Percentiles rank a stretch among this genome's conserved stretches.
These are phyloP conservation scores for Entelexis paramagnoliae DNA, from an alignment of 1,139 yeast genomes.

Conservation along the genomic window DNA sequence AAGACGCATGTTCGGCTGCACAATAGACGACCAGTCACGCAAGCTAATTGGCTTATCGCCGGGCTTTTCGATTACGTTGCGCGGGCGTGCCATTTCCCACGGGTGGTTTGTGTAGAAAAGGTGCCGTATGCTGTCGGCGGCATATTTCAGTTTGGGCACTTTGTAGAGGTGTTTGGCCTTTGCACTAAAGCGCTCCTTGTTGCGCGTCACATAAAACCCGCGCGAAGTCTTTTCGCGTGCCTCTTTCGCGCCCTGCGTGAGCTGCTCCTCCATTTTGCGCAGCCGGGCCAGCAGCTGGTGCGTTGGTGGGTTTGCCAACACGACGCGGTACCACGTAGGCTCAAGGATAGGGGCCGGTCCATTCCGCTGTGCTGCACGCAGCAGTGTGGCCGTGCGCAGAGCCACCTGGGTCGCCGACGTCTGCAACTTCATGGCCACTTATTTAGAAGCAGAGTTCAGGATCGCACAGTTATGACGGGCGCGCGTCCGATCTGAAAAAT, in stretches of 20 bases:
- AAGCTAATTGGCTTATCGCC: conserved; percentile 42
- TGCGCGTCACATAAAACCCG: conserved; percentile 23
- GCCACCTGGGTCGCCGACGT: conserved; percentile 59
- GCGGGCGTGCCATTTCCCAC: conserved; percentile 96
- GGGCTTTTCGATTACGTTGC: conserved; percentile 60
- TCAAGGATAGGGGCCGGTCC: conserved; percentile 35
- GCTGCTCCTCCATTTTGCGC: conserved; percentile 15
- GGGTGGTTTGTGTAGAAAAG: conserved; percentile 89
- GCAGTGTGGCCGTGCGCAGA: conserved; percentile 63
- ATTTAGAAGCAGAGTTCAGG: neutral
- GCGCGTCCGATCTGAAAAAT: conserved; percentile 3
- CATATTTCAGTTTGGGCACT: conserved; percentile 54
- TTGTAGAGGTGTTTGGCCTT: conserved; percentile 38
- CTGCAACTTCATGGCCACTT: conserved; percentile 49
- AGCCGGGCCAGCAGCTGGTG: conserved; percentile 42
- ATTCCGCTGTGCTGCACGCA: conserved; percentile 43
- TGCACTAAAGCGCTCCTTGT: conserved; percentile 17
- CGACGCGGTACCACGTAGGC: conserved; percentile 83
- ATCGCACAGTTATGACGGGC: neutral
- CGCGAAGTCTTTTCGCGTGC: neutral
- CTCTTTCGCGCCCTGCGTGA: conserved; percentile 6
- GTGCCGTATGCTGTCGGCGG: conserved; percentile 75
- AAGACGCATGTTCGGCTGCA: conserved; percentile 60
- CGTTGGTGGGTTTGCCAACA: conserved; percentile 69
- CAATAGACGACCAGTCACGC: conserved; percentile 66